Conservation (phyloP, 2,329 filamentous ascomycete genomes). For the Ascochyta koolunga region DNA sequence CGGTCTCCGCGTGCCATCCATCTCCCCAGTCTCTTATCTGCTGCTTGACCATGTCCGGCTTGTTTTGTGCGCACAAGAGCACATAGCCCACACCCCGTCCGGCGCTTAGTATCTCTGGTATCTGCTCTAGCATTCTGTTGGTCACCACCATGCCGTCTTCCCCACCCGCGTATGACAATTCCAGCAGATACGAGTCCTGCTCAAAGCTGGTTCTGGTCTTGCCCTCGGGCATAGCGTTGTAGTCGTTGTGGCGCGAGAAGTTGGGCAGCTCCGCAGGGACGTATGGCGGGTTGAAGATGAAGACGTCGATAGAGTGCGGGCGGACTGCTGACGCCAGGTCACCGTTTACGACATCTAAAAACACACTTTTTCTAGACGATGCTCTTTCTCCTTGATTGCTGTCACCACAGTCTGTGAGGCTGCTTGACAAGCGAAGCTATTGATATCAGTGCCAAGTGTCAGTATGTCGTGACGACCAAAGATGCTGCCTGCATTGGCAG, state of each 20-base stretch:
- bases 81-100: slow-evolving; percentile 82
- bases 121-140: slow-evolving; percentile 71
- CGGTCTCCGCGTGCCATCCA: slow-evolving; percentile 76
- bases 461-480: slow-evolving; percentile 75
- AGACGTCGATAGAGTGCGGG: slow-evolving; percentile 70
- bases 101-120: slow-evolving; percentile 69
- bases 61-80: slow-evolving; percentile 88
- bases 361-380: slow-evolving; percentile 45
- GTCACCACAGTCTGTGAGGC: slow-evolving; percentile 70
- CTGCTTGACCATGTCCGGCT: slow-evolving; percentile 74
- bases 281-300: slow-evolving; percentile 97
- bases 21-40: slow-evolving; percentile 63
- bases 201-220: slow-evolving; percentile 63
- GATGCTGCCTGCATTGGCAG: slow-evolving; percentile 73
- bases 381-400: slow-evolving; percentile 51
- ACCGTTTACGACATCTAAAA: slow-evolving; percentile 70
- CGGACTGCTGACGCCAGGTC: slow-evolving; percentile 72
- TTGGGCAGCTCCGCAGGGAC: slow-evolving; percentile 82
- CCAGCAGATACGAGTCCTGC: slow-evolving; percentile 80
- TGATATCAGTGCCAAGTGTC: slow-evolving; percentile 82
- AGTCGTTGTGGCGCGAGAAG: slow-evolving; percentile 49
- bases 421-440: slow-evolving; percentile 79
- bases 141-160: slow-evolving; percentile 93
- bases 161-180: slow-evolving; percentile 88
- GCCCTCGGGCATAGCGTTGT: slow-evolving; percentile 34